These are phyloP conservation scores for Chrysosporium queenslandicum DNA, from an alignment of 2,329 filamentous ascomycete genomes.

Conservation along the genomic window DNA sequence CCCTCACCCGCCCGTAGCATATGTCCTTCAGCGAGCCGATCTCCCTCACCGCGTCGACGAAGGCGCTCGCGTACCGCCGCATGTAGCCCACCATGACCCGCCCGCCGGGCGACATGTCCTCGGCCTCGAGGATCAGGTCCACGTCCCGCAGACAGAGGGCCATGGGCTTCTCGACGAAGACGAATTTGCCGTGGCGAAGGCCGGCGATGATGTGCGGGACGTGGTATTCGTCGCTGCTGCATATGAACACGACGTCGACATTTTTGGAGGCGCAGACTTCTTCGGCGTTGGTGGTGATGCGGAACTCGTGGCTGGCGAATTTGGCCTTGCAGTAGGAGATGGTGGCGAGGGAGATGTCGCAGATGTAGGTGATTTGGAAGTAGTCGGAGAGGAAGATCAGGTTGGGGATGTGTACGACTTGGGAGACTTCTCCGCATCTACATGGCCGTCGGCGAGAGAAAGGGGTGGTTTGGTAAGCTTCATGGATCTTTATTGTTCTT, in stretches of 20 bases:
- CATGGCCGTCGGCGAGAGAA: background rate
- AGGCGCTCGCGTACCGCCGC: constrained; percentile 48
- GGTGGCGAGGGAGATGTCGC: constrained; percentile 42
- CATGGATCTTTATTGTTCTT: too few species aligned
- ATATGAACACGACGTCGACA: constrained; percentile 44
- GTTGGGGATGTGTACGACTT: constrained; percentile 15
- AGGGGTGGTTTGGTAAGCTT: background rate
- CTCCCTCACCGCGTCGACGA: constrained; percentile 45
- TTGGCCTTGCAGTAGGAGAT: constrained; percentile 32
- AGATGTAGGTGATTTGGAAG: constrained; percentile 42
- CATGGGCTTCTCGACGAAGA: constrained; percentile 50
- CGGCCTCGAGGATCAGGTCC: constrained; percentile 40
- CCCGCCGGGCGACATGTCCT: constrained; percentile 28
- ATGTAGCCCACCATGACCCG: constrained; percentile 51
- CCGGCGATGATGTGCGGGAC: constrained; percentile 41
- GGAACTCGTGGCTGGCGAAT: constrained; percentile 19
- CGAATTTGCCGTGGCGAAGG: constrained; percentile 36
- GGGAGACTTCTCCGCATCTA: constrained; percentile 13
- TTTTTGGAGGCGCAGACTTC: constrained; percentile 37
- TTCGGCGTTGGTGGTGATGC: constrained; percentile 30
- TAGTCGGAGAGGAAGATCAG: constrained; percentile 29
- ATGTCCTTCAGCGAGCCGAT: constrained; percentile 42
- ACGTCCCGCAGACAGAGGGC: constrained; percentile 39
- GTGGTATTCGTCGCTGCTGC: constrained; percentile 44
- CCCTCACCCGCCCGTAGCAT: constrained; percentile 43